phyloP scores from a whole-genome alignment of 176 grass and related monocot species.

The Eleusine coracana region DNA sequence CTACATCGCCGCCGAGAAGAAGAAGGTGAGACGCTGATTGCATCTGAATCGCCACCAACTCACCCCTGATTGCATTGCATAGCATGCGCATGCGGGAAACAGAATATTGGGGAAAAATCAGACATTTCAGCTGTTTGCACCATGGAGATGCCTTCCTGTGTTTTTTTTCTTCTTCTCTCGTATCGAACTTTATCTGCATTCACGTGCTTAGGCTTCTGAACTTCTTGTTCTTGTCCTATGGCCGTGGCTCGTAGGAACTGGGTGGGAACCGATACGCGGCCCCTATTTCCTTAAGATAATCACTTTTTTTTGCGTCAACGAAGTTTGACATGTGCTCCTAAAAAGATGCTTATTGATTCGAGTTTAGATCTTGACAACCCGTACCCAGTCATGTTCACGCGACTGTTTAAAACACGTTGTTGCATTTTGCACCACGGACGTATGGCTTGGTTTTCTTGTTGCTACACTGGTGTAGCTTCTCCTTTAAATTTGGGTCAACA shows the following conservation, averaged over 20 bases:
- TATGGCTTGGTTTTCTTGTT: background rate
- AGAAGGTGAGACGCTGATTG: conserved; percentile 52
- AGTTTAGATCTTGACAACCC: background rate
- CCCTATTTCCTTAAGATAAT: background rate
- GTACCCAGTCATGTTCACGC: background rate
- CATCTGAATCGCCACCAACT: background rate
- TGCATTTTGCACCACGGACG: conserved; percentile 4
- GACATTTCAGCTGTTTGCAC: background rate
- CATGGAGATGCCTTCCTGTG: background rate
- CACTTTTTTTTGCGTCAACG: background rate
- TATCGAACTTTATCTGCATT: background rate
- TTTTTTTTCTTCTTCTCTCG: background rate
- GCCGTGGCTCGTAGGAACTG: too few species aligned
- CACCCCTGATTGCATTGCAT: background rate
- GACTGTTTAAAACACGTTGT: background rate
- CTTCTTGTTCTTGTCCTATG: too few species aligned
- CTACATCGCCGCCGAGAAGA: conserved; percentile 88
- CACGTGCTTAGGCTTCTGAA: background rate
- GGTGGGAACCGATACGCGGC: too few species aligned
- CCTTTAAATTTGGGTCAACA: conserved; percentile 5
- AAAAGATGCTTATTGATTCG: background rate
- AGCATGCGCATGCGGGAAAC: background rate
- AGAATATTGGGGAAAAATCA: background rate
- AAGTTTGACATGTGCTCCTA: background rate
- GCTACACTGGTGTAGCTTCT: background rate